Conservation (phyloP, 495 filamentous ascomycete genomes). For the Lepraria neglecta region DNA sequence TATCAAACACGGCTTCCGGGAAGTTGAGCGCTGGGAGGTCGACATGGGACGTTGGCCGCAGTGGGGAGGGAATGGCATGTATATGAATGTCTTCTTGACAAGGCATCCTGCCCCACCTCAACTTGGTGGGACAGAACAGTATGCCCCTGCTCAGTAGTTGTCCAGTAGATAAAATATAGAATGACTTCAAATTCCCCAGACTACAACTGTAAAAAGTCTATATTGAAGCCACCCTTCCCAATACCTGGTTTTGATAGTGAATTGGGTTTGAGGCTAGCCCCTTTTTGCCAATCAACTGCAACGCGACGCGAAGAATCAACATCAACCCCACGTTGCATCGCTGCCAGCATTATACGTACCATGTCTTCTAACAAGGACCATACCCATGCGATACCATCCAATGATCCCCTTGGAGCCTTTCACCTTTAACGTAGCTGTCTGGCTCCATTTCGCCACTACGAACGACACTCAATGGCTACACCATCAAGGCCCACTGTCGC, state of each 20-base stretch:
- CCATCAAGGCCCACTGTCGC: constrained; percentile 22
- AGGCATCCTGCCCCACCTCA: neutral
- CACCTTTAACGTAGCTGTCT: neutral
- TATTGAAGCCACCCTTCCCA: neutral
- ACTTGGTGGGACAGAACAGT: neutral
- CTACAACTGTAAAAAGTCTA: too few species aligned
- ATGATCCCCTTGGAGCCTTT: constrained; percentile 1
- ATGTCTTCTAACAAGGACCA: neutral
- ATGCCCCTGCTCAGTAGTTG: neutral
- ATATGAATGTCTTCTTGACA: constrained; percentile 14
- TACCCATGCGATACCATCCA: neutral
- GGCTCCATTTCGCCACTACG: constrained; percentile 1
- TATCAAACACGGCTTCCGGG: constrained; percentile 13
- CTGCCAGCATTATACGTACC: neutral
- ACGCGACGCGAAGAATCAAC: constrained; percentile 11
- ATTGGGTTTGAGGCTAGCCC: neutral
- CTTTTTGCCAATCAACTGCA: neutral
- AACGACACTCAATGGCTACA: constrained; percentile 19
- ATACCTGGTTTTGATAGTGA: neutral
- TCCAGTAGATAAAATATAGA: neutral
- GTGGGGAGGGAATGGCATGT: constrained; percentile 9
- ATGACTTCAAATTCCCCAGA: too few species aligned
- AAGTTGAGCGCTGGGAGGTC: constrained; percentile 13
- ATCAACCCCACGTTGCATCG: constrained; percentile 9
- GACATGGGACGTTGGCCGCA: constrained; percentile 15